Base-by-base conservation (phyloP, 345 rosid species). In the Angophora floribunda region DNA sequence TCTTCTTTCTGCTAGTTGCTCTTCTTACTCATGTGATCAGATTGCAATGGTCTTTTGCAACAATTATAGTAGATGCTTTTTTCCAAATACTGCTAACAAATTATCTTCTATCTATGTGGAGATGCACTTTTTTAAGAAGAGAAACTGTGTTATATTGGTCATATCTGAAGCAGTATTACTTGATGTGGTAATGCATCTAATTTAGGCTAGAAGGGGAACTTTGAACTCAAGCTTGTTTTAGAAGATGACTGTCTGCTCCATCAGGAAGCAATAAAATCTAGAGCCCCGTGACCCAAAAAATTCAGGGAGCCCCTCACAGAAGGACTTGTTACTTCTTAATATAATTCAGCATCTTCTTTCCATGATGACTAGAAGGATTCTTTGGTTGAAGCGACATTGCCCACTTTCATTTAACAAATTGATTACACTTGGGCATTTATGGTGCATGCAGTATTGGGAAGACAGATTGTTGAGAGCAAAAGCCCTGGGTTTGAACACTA, bases 391-490 rank as follows among this genome's bases (percentile, higher is more conserved):
- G 82, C 13, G 19, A 41, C 82, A 41, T 19, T 75, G 49, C 82
- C 14, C 47, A 19, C 24, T 41, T 75, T 75, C 26, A 21, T 75
- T 19, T 19, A 53, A 36, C 30, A 19, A n/a, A 67, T 85, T 53
- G 45, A 24, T 32, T 59, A n/a, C 51, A 44, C 51, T n/a, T 49
- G 52, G 45, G 11, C 0, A 57, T 84, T 6, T 85, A 78, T 88
- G 89, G n/a, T 44, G 16, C 16, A 75, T 91, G 92, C 91, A 97
- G 98, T 95, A 95, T 88, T 96, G 98, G 99, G 97, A 96, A 91
- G 98, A 96, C 91, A 95, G 98, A 88, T 93, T 97, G 88, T 86
- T 96, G 87, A 95, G 94, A 93, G 99, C 96, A 57, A 96, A 96
- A 93, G 95, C 98, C 87, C 86, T 97, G 94, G 99, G 99, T 26